phyloP scores from a whole-genome alignment of 306 rosid genomes.

The Cucurbita argyrosperma region DNA sequence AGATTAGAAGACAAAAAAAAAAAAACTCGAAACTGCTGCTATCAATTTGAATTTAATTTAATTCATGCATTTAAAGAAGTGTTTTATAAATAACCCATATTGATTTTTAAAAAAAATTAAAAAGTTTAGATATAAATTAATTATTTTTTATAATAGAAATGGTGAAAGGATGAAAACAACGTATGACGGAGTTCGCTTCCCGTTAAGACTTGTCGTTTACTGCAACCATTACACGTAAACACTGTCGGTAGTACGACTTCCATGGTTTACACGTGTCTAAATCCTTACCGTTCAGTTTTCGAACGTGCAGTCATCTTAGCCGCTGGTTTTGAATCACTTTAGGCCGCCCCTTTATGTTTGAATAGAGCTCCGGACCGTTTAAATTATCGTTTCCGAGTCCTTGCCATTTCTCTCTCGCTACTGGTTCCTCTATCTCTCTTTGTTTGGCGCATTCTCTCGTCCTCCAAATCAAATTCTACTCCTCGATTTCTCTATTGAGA shows the following conservation, averaged over 20 bases:
- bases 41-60: no score
- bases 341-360: constrained; percentile 74
- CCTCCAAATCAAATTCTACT: not conserved
- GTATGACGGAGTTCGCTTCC: not conserved
- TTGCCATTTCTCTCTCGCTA: not conserved
- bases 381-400: not conserved
- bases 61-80: not conserved
- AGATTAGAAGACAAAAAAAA: no score
- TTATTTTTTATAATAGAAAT: not conserved
- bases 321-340: constrained; percentile 35
- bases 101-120: no score
- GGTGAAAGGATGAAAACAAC: not conserved
- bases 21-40: no score
- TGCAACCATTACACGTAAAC: not conserved
- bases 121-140: no score
- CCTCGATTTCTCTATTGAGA: not conserved
- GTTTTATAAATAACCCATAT: no score
- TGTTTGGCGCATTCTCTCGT: not conserved
- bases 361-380: constrained; percentile 25
- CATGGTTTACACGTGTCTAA: not conserved
- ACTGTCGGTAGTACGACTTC: not conserved
- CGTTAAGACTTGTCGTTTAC: not conserved
- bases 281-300: not conserved
- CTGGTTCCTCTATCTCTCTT: not conserved
- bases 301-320: not conserved